Percentiles rank a stretch among this genome's conserved stretches.
phyloP scores from a whole-genome alignment of 2,329 filamentous ascomycete genomes.

The Grosmannia serpens region DNA sequence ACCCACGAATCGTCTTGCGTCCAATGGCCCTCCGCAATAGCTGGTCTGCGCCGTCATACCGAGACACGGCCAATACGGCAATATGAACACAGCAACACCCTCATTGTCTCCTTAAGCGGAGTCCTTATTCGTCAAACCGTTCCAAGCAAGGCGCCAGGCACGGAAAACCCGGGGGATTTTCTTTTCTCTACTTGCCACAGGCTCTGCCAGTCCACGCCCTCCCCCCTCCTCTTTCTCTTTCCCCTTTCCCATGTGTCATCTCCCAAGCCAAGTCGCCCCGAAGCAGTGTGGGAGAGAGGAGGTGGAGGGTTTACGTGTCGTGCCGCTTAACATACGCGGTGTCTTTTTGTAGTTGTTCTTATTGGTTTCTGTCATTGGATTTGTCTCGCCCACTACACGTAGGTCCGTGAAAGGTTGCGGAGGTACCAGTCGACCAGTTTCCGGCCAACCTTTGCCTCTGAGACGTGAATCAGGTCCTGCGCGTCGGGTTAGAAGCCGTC shows the following conservation, averaged over 20 bases:
- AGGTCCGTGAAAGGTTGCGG: conserved; percentile 88
- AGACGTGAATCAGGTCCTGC: conserved; percentile 94
- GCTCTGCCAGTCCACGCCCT: neutral
- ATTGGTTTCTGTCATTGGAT: neutral
- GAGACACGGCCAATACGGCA: neutral
- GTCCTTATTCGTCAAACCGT: no score
- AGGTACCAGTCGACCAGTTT: conserved; percentile 99
- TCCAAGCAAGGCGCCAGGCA: neutral
- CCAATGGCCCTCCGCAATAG: neutral
- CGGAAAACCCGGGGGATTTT: neutral
- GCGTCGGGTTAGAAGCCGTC: conserved; percentile 8
- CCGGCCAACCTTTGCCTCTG: conserved; percentile 94
- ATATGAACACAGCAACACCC: neutral
- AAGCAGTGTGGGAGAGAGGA: neutral
- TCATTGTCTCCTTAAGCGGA: no score
- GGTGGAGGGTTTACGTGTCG: neutral
- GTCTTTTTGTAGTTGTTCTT: neutral
- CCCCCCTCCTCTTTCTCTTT: neutral
- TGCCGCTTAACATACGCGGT: neutral
- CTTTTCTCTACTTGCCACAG: neutral
- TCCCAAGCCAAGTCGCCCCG: neutral
- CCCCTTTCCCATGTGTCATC: neutral
- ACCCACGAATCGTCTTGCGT: neutral
- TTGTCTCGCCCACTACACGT: conserved; percentile 41
- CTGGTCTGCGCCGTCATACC: neutral